These are phyloP conservation scores for Fusarium sulawesiense DNA, from an alignment of 2,329 filamentous ascomycete genomes.

Conservation along the genomic window DNA sequence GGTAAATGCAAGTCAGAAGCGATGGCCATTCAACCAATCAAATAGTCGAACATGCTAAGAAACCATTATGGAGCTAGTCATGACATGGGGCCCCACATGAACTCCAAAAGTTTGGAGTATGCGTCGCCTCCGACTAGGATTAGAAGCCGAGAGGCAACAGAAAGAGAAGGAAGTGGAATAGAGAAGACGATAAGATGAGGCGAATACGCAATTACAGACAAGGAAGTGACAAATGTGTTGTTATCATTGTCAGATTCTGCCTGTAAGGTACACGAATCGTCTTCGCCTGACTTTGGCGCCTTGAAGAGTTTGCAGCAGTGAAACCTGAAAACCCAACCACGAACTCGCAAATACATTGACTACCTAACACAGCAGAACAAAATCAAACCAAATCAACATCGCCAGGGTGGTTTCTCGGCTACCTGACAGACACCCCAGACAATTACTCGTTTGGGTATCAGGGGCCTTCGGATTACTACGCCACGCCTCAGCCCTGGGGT, in stretches of 20 bases:
- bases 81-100: constrained; percentile 26
- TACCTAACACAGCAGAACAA: background rate
- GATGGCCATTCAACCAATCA: background rate
- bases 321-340: constrained; percentile 28
- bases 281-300: background rate
- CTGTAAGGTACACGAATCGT: constrained; percentile 25
- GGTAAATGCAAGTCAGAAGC: constrained; percentile 10
- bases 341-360: background rate
- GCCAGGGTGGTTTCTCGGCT: constrained; percentile 11
- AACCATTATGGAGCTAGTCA: constrained; percentile 20
- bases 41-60: background rate
- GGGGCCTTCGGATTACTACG: constrained; percentile 15
- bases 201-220: background rate
- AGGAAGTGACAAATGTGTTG: background rate
- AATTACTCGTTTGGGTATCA: constrained; percentile 16
- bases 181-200: constrained; percentile 5
- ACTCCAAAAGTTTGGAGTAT: constrained; percentile 17
- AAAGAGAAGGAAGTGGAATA: constrained; percentile 20
- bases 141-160: constrained; percentile 13
- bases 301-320: constrained; percentile 22
- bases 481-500: constrained; percentile 33
- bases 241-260: background rate
- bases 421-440: constrained; percentile 8
- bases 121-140: constrained; percentile 7
- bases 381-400: constrained; percentile 2